phyloP scores from a whole-genome alignment of 352 stramenopile species.

The Pythium scleroteichum region DNA sequence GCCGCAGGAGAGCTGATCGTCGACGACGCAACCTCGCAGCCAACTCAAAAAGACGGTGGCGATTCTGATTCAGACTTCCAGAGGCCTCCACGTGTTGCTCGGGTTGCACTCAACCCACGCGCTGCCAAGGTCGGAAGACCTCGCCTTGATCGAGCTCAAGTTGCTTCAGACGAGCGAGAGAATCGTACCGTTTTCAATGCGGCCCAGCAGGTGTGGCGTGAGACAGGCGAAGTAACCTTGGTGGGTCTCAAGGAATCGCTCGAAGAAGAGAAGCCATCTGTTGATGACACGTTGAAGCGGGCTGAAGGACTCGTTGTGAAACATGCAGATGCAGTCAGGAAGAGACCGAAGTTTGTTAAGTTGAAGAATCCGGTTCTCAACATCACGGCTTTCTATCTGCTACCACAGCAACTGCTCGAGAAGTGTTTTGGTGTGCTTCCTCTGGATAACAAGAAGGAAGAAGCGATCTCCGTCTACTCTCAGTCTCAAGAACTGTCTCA shows the following conservation, averaged over 20 bases:
- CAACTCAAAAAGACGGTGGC: neutral
- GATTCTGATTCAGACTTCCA: constrained; percentile 8
- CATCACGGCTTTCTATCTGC: neutral
- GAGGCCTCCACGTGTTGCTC: too few species aligned
- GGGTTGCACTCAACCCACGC: constrained; percentile 1
- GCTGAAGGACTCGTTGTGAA: neutral
- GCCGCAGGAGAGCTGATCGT: neutral
- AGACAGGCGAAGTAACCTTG: neutral
- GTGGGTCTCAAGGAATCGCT: neutral
- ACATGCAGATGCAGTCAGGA: neutral
- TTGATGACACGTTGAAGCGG: neutral
- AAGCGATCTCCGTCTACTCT: constrained; percentile 69
- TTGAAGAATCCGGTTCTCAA: constrained; percentile 4
- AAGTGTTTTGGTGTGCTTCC: constrained; percentile 86
- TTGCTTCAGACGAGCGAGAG: neutral
- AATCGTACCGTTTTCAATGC: neutral
- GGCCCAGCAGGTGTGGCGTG: neutral
- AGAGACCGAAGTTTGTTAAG: constrained; percentile 1
- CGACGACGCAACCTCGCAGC: neutral
- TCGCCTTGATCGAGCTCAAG: neutral
- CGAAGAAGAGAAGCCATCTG: neutral
- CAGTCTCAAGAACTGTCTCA: neutral
- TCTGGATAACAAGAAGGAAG: constrained; percentile 85
- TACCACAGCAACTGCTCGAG: neutral
- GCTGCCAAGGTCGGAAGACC: constrained; percentile 5